Evolutionary conservation across 2,329 filamentous ascomycete species (phyloP).

Genomic region (Clonostachys byssicola): DNA sequence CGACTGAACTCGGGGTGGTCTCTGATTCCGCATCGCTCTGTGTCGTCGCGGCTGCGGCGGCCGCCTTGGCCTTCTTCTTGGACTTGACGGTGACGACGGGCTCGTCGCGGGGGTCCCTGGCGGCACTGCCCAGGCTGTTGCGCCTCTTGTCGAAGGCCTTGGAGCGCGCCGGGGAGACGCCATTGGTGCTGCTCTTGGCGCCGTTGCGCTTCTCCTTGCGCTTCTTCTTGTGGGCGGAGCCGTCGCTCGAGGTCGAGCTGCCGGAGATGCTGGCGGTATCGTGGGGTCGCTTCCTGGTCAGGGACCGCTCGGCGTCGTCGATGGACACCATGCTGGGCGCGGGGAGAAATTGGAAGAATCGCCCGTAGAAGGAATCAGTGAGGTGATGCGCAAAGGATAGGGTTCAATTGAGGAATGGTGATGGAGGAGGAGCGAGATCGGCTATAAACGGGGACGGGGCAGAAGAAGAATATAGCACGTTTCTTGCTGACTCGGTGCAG

Average conservation of each 20-base stretch:
- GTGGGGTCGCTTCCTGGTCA: conserved; percentile 17
- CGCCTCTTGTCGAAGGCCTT: conserved; percentile 34
- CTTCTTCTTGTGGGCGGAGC: conserved; percentile 15
- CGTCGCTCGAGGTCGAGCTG: conserved; percentile 20
- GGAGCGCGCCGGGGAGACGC: conserved; percentile 17
- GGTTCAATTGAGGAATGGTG: conserved; percentile 4
- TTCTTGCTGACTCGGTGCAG: too few relatives aligned
- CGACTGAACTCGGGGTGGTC: conserved; percentile 45
- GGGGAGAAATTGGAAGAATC: conserved; percentile 1
- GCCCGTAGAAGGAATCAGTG: not conserved
- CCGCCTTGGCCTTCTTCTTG: conserved; percentile 1
- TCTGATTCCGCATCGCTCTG: not conserved
- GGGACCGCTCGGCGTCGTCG: not conserved
- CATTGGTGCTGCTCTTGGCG: conserved; percentile 14
- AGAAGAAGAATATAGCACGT: too few relatives aligned
- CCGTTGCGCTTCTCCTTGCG: conserved; percentile 16
- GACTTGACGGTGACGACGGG: conserved; percentile 29
- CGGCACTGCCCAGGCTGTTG: conserved; percentile 54
- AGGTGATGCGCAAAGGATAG: not conserved
- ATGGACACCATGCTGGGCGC: not conserved
- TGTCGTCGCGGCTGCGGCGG: not conserved
- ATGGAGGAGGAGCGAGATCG: not conserved
- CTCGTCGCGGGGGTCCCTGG: conserved; percentile 55
- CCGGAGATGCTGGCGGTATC: conserved; percentile 11
- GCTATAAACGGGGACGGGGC: too few relatives aligned